A percentile compares a stretch with the other conserved stretches of the same genome.
Evolutionary conservation across 495 filamentous ascomycete genomes (phyloP).

Genomic region (Chlorociboria aeruginascens): DNA sequence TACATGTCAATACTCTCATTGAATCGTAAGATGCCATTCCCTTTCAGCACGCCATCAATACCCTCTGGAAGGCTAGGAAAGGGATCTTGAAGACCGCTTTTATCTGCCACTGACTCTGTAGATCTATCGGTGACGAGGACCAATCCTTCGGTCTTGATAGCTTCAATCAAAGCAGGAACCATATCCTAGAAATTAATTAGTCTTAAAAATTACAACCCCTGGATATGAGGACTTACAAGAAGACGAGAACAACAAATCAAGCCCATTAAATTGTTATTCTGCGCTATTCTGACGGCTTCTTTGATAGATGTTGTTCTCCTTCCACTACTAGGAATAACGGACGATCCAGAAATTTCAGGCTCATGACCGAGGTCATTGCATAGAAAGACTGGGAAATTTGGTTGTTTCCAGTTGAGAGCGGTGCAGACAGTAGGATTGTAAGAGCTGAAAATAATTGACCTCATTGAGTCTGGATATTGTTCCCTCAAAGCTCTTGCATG

Average conservation of each 20-base stretch:
- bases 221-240: conserved; percentile 45
- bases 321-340: conserved; percentile 48
- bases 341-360: conserved; percentile 11
- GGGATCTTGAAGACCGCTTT: conserved; percentile 22
- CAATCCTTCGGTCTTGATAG: conserved; percentile 86
- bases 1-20: conserved; percentile 93
- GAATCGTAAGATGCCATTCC: conserved; percentile 79
- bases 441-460: conserved; percentile 84
- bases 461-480: conserved; percentile 50
- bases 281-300: conserved; percentile 84
- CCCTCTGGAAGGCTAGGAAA: conserved; percentile 43
- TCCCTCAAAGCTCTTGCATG: conserved; percentile 72
- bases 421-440: conserved; percentile 85
- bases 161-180: conserved; percentile 81
- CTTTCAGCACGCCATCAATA: conserved; percentile 76
- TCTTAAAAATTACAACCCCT: neutral
- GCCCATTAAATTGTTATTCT: conserved; percentile 97
- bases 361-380: conserved; percentile 78
- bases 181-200: conserved; percentile 51
- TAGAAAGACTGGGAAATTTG: conserved; percentile 90
- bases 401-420: conserved; percentile 96
- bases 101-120: conserved; percentile 21
- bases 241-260: conserved; percentile 78
- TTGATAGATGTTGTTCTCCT: conserved; percentile 73
- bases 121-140: conserved; percentile 88